Percentiles rank a stretch among this genome's conserved stretches.
Conservation (phyloP, 805 yeast genomes). For the Yarrowia yakushimensis region DNA sequence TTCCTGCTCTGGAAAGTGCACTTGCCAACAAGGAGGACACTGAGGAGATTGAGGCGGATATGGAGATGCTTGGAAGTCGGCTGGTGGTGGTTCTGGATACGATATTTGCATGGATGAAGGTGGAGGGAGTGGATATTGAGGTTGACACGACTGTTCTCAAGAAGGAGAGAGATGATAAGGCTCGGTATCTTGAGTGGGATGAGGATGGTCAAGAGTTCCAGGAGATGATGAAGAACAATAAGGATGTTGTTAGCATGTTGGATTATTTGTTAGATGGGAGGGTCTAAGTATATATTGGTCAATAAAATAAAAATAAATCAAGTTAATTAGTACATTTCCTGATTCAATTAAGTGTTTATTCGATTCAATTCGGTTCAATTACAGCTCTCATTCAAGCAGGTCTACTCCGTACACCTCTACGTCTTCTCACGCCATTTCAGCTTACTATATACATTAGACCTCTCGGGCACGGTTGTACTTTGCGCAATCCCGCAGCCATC, state of each 20-base stretch:
- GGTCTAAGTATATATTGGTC: too few species aligned
- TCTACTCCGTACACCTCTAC: neutral
- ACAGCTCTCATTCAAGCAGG: too few species aligned
- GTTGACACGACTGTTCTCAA: neutral
- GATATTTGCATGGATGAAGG: conserved; percentile 18
- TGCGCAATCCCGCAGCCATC: conserved; percentile 94
- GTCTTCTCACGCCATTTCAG: neutral
- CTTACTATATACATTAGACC: conserved; percentile 24
- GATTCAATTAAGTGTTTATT: too few species aligned
- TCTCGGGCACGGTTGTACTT: conserved; percentile 60
- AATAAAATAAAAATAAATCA: too few species aligned
- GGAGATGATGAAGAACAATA: conserved; percentile 6
- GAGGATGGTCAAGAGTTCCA: neutral
- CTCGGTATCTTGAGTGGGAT: neutral
- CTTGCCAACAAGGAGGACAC: neutral
- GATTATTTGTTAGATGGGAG: neutral
- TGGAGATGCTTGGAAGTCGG: neutral
- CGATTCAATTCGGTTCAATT: too few species aligned
- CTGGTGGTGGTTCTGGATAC: conserved; percentile 11
- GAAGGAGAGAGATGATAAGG: neutral
- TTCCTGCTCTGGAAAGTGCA: neutral
- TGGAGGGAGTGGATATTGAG: neutral
- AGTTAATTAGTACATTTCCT: too few species aligned
- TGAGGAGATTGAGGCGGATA: neutral
- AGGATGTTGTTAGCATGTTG: neutral